Percentiles rank a stretch among this genome's conserved stretches.
Evolutionary conservation across 441 rosid genomes (phyloP).

Genomic region (Metrosideros polymorpha): DNA sequence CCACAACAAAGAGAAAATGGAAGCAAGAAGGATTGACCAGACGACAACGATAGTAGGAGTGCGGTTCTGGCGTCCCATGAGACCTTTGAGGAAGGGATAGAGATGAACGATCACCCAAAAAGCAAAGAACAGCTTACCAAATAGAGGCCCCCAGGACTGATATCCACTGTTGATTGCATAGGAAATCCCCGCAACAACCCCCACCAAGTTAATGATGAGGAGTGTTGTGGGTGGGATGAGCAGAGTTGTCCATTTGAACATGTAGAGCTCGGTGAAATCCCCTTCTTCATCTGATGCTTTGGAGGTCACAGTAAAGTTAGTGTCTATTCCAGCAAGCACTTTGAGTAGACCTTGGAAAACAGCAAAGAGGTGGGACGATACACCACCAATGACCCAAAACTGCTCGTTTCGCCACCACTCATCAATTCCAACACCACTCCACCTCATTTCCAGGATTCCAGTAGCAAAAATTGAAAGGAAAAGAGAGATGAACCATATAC

Average conservation of each 20-base stretch:
- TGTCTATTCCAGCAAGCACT: conserved; percentile 11
- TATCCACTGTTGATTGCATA: conserved; percentile 9
- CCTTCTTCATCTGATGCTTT: conserved; percentile 8
- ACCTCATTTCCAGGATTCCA: conserved; percentile 10
- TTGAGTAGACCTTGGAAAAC: conserved; percentile 11
- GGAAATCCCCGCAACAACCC: conserved; percentile 12
- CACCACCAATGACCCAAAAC: conserved; percentile 13
- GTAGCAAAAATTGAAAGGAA: conserved; percentile 7
- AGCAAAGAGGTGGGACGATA: conserved; percentile 8
- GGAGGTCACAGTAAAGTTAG: conserved; percentile 11
- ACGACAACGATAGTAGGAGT: conserved; percentile 8
- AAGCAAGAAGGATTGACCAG: conserved; percentile 11
- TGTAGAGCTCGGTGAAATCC: conserved; percentile 8
- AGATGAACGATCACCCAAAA: conserved; percentile 11
- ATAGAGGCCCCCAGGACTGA: conserved; percentile 10
- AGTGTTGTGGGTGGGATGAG: conserved; percentile 14
- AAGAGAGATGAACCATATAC: conserved; percentile 12
- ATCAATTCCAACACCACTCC: conserved; percentile 10
- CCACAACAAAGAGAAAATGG: conserved; percentile 9
- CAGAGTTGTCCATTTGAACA: conserved; percentile 13
- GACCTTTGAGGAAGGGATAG: conserved; percentile 13
- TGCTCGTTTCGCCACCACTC: conserved; percentile 14
- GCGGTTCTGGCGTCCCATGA: conserved; percentile 12
- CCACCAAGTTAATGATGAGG: conserved; percentile 7
- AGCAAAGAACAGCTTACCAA: conserved; percentile 9